Base-by-base conservation (phyloP, 306 rosid species). In the Amphicarpaea edgeworthii region DNA sequence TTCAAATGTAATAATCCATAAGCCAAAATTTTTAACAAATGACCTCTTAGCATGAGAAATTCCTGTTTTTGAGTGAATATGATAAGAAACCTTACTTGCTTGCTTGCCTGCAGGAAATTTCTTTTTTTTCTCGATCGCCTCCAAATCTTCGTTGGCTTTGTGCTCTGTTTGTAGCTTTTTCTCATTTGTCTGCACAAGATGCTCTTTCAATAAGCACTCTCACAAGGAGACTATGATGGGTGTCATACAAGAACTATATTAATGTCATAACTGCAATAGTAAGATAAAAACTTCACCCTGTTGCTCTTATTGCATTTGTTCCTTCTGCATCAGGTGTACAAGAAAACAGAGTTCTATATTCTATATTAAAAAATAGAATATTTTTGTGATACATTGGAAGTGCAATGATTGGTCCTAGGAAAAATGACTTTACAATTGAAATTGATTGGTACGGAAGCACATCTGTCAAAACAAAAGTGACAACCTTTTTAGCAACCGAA, bases 361-460 rank as follows among this genome's bases (percentile, higher is more conserved):
- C 41, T 72, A 7, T 24, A 12, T 49, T 4, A 12, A 30, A 15
- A 6, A 30, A 30, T 30, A 30, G 37, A 30, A 30, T 3, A 30
- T 30, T 30, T 30, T 7, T 30, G 4, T 28, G 37, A 30, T 7
- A 30, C 37, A 15, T 47, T 24, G 34, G 21, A 78, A 47, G 28
- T 32, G 51, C 34, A 78, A 21, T 6, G 62, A 51, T 67, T 67
- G n/a, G 20, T 62, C 63, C 46, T 65, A 70, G 69, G 82, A 0
- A 77, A 76, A 30, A 15, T 1, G n/a, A 67, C 49, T 76, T n/a
- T 83, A 89, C 93, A 86, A 83, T 49, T 19, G 66, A 49, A 89
- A 89, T 85, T 64, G 93, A 89, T 70, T 75, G n/a, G 85, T 24
- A 86, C 19, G 7, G 93, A 87, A 73, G 90, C 88, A 78, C 74